A percentile compares a stretch with the other conserved stretches of the same genome.
phyloP scores from a whole-genome alignment of 2,329 filamentous ascomycete genomes.

The Capronia americana region DNA sequence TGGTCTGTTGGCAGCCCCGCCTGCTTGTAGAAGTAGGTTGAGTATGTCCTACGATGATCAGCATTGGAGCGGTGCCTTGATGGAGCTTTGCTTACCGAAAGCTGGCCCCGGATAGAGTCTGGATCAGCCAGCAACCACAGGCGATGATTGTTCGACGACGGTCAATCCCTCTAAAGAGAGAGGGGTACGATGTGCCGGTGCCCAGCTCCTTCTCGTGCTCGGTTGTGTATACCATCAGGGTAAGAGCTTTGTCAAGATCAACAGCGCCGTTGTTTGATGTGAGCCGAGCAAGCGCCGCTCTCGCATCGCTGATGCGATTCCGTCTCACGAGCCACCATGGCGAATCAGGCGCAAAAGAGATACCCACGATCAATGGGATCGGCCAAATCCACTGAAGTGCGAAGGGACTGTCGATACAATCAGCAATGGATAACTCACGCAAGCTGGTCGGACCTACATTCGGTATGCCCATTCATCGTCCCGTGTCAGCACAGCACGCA shows the following conservation, averaged over 20 bases:
- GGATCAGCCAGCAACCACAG: constrained; percentile 46
- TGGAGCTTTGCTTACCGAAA: constrained; percentile 3
- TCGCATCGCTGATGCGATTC: constrained; percentile 44
- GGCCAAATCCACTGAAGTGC: constrained; percentile 59
- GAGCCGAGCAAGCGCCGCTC: constrained; percentile 42
- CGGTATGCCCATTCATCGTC: constrained; percentile 44
- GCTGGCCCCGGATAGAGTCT: constrained; percentile 38
- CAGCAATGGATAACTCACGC: background rate
- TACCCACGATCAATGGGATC: constrained; percentile 51
- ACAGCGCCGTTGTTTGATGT: constrained; percentile 32
- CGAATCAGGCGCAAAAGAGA: constrained; percentile 48
- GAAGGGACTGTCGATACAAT: constrained; percentile 35
- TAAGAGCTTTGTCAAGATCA: constrained; percentile 42
- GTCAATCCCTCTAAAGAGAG: constrained; percentile 43
- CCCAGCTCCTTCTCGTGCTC: constrained; percentile 40
- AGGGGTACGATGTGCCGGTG: constrained; percentile 39
- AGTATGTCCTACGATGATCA: constrained; percentile 41
- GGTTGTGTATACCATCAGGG: constrained; percentile 49
- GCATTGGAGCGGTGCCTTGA: background rate
- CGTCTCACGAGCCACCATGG: constrained; percentile 50
- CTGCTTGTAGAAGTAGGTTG: constrained; percentile 53
- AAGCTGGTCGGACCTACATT: constrained; percentile 20
- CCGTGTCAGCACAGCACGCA: constrained; percentile 40
- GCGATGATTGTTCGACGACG: constrained; percentile 51
- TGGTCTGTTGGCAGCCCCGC: constrained; percentile 44